Evolutionary conservation across 2,329 filamentous ascomycete species (phyloP).

Genomic region (Fusarium nurragi): DNA sequence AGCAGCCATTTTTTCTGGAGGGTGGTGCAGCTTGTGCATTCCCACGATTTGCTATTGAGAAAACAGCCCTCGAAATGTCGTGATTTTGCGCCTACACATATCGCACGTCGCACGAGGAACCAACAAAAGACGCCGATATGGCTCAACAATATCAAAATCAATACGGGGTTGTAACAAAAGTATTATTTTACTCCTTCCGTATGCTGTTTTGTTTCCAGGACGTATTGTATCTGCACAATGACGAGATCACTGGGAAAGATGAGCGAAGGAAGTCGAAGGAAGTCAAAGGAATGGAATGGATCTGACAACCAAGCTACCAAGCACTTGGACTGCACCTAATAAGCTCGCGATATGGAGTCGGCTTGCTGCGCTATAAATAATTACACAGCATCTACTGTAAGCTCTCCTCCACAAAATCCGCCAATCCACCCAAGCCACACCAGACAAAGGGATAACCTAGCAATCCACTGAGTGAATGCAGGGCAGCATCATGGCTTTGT

Average conservation of each 20-base stretch:
- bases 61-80: constrained; percentile 2
- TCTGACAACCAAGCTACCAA: constrained; percentile 5
- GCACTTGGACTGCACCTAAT: not conserved
- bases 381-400: constrained; percentile 20
- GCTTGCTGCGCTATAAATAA: not conserved
- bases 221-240: constrained; percentile 28
- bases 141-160: constrained; percentile 11
- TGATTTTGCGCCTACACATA: constrained; percentile 2
- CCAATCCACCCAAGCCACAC: constrained; percentile 31
- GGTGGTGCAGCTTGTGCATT: constrained; percentile 8
- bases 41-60: not conserved
- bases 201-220: not conserved
- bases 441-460: constrained; percentile 20
- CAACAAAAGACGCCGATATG: constrained; percentile 4
- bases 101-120: not conserved
- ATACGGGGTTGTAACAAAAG: not conserved
- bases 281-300: no score
- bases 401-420: constrained; percentile 12
- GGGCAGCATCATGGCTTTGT: constrained; percentile 23
- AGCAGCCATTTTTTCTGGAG: constrained; percentile 5
- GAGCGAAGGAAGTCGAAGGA: constrained; percentile 19
- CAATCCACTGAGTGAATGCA: constrained; percentile 26
- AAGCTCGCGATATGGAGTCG: constrained; percentile 3
- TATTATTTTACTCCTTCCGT: not conserved
- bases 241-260: constrained; percentile 22